These are phyloP conservation scores for Eucalyptus cloeziana DNA, from an alignment of 345 rosid genomes.

Conservation along the genomic window DNA sequence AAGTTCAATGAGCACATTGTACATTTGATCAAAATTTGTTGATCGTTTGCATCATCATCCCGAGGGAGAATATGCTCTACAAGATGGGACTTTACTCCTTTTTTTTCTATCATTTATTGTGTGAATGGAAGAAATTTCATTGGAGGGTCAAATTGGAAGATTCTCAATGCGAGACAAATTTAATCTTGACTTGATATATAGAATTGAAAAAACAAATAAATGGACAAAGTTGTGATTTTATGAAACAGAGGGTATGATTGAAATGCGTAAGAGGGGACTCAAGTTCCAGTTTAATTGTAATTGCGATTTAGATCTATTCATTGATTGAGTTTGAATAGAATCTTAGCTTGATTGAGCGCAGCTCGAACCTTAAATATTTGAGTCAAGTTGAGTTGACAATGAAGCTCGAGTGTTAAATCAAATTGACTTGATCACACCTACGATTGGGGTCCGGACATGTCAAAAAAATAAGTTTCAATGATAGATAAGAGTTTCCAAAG, in stretches of 20 bases:
- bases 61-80: background rate
- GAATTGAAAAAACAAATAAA: background rate
- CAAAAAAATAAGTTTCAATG: background rate
- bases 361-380: accelerated
- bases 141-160: background rate
- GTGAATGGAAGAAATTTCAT: background rate
- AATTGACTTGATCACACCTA: background rate
- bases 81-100: background rate
- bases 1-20: accelerated
- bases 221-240: too few species aligned
- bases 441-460: background rate
- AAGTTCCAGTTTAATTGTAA: background rate
- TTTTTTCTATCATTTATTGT: too few species aligned
- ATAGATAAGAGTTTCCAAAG: background rate
- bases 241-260: background rate
- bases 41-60: background rate
- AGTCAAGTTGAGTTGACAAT: background rate
- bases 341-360: background rate
- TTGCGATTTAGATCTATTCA: background rate
- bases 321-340: background rate
- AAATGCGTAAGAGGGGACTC: background rate
- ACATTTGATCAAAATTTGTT: accelerated
- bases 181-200: background rate
- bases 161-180: background rate
- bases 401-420: background rate